Evolutionary conservation across 2,329 filamentous ascomycete species (phyloP).

Genomic region (Volutella citrinella): DNA sequence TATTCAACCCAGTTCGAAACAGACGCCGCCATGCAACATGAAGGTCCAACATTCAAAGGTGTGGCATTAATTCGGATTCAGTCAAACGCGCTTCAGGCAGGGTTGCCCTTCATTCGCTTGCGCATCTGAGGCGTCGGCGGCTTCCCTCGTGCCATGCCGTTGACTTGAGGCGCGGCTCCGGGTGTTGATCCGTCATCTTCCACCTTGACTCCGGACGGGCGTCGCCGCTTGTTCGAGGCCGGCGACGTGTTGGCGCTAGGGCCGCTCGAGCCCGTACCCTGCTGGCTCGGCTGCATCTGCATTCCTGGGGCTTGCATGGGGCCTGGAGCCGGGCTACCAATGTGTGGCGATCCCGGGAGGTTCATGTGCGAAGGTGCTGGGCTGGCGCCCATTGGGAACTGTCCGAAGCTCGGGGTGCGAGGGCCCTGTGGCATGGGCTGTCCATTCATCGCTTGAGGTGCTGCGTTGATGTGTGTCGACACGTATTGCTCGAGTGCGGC

Average conservation of each 20-base stretch:
- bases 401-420: constrained; percentile 52
- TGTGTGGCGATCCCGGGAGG: constrained; percentile 60
- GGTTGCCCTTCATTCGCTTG: constrained; percentile 52
- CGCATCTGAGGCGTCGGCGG: constrained; percentile 55
- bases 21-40: constrained; percentile 37
- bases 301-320: constrained; percentile 64
- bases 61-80: constrained; percentile 18
- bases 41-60: constrained; percentile 30
- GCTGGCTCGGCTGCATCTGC: constrained; percentile 66
- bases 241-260: constrained; percentile 67
- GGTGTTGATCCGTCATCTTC: constrained; percentile 55
- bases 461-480: constrained; percentile 40
- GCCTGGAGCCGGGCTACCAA: constrained; percentile 59
- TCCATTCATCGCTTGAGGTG: constrained; percentile 42
- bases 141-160: constrained; percentile 53
- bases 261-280: constrained; percentile 63
- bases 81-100: constrained; percentile 10
- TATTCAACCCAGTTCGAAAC: too few relatives aligned
- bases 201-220: constrained; percentile 55
- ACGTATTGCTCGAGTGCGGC: constrained; percentile 61
- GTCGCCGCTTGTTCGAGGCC: constrained; percentile 56
- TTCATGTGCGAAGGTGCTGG: constrained; percentile 59
- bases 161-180: constrained; percentile 43
- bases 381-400: constrained; percentile 58
- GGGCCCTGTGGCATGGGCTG: constrained; percentile 48